phyloP scores from a whole-genome alignment of 1,284 basidiomycete genomes.

The Fomitiporia mediterranea region DNA sequence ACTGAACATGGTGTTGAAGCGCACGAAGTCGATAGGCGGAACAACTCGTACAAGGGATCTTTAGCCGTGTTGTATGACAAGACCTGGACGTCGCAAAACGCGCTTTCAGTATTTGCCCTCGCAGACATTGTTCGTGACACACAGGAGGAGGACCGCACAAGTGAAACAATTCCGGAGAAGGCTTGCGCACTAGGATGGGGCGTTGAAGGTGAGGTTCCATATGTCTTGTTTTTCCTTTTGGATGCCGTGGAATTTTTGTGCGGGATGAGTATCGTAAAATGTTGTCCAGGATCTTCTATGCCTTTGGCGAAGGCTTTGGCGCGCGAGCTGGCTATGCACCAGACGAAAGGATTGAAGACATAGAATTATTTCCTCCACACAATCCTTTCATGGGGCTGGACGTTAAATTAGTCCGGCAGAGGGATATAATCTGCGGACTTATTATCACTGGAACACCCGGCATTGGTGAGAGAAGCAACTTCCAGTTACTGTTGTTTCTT shows the following conservation, averaged over 20 bases:
- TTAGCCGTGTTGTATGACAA: background rate
- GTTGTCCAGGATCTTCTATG: background rate
- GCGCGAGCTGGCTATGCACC: background rate
- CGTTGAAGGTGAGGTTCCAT: background rate
- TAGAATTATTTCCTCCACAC: background rate
- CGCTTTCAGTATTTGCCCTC: background rate
- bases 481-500: background rate
- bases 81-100: background rate
- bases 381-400: background rate
- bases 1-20: too few relatives aligned
- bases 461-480: slow-evolving; percentile 1
- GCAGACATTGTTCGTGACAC: background rate
- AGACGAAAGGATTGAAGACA: background rate
- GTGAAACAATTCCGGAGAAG: background rate
- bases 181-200: background rate
- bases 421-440: background rate
- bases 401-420: background rate
- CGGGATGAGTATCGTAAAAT: background rate
- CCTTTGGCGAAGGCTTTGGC: background rate
- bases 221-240: background rate
- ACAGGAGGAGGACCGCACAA: background rate
- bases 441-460: background rate
- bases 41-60: background rate
- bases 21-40: too few relatives aligned
- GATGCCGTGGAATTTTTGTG: slow-evolving; percentile 1